These are phyloP conservation scores for Lasiodiplodia theobromae DNA, from an alignment of 2,329 filamentous ascomycete species.

Conservation along the genomic window DNA sequence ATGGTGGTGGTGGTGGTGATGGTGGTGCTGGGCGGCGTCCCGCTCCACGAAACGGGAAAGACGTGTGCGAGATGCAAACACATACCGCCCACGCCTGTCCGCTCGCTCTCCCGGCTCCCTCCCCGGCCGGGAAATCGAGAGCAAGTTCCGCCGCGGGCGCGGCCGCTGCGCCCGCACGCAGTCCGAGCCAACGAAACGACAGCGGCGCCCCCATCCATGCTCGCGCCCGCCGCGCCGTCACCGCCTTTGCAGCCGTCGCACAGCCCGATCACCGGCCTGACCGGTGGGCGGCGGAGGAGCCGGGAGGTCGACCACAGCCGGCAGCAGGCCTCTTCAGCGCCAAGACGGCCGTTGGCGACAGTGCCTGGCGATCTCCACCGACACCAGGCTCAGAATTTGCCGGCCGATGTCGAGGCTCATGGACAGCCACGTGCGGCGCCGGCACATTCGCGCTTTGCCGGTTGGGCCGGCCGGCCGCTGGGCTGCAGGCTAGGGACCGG, in stretches of 20 bases:
- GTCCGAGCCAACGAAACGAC: slow-evolving; percentile 15
- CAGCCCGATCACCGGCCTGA: slow-evolving; percentile 3
- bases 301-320: not conserved
- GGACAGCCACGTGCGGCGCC: slow-evolving; percentile 22
- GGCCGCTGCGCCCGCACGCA: slow-evolving; percentile 8
- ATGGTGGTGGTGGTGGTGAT: not conserved
- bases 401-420: slow-evolving; percentile 23
- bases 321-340: slow-evolving; percentile 7
- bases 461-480: slow-evolving; percentile 23
- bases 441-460: slow-evolving; percentile 10
- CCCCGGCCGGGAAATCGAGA: slow-evolving; percentile 3
- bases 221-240: slow-evolving; percentile 11
- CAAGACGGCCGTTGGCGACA: slow-evolving; percentile 17
- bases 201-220: slow-evolving; percentile 2
- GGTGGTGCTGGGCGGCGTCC: slow-evolving; percentile 20
- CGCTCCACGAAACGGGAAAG: slow-evolving; percentile 20
- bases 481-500: not conserved
- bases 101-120: not conserved
- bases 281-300: slow-evolving; percentile 16
- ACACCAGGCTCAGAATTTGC: slow-evolving; percentile 7
- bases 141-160: slow-evolving; percentile 16
- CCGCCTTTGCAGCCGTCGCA: not conserved
- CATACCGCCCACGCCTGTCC: slow-evolving; percentile 6
- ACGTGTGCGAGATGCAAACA: slow-evolving; percentile 21
- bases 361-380: slow-evolving; percentile 29